A percentile compares a stretch with the other conserved stretches of the same genome.
These are phyloP conservation scores for Rugonectria rugulosa DNA, from an alignment of 2,329 filamentous ascomycete genomes.

Conservation along the genomic window DNA sequence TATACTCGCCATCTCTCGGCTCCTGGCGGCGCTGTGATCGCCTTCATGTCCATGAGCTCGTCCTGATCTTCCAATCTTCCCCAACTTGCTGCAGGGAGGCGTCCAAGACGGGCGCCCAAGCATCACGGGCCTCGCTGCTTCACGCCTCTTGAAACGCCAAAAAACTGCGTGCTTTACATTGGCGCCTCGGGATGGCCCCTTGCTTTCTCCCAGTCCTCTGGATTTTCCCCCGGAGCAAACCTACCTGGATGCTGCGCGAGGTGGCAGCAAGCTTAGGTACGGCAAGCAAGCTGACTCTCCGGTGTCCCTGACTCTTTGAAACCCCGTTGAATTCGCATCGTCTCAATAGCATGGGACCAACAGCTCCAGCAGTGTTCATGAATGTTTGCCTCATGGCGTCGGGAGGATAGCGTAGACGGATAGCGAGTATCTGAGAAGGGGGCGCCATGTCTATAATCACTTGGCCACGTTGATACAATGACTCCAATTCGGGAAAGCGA, in stretches of 20 bases:
- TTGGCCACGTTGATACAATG: too few relatives aligned
- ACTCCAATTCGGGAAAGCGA: too few relatives aligned
- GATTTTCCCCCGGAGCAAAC: constrained; percentile 18
- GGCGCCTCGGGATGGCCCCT: constrained; percentile 33
- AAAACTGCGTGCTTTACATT: constrained; percentile 24
- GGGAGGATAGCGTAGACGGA: too few relatives aligned
- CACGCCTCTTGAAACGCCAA: background rate
- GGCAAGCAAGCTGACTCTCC: too few relatives aligned
- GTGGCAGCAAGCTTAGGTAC: background rate
- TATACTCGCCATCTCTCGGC: constrained; percentile 21
- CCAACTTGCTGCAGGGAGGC: constrained; percentile 16
- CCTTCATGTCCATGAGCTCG: background rate
- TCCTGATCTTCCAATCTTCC: constrained; percentile 8
- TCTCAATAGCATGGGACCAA: too few relatives aligned
- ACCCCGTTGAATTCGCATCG: too few relatives aligned
- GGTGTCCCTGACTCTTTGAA: too few relatives aligned
- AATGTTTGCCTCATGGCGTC: too few relatives aligned
- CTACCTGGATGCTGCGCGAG: background rate
- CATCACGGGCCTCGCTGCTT: constrained; percentile 3
- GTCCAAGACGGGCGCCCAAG: too few relatives aligned
- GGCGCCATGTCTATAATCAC: too few relatives aligned
- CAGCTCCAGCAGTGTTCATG: too few relatives aligned
- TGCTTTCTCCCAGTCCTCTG: constrained; percentile 30
- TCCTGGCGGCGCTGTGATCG: constrained; percentile 22
- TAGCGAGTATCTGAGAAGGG: too few relatives aligned